phyloP scores from a whole-genome alignment of 768 basidiomycete species.

The Auricularia auricula-judae region DNA sequence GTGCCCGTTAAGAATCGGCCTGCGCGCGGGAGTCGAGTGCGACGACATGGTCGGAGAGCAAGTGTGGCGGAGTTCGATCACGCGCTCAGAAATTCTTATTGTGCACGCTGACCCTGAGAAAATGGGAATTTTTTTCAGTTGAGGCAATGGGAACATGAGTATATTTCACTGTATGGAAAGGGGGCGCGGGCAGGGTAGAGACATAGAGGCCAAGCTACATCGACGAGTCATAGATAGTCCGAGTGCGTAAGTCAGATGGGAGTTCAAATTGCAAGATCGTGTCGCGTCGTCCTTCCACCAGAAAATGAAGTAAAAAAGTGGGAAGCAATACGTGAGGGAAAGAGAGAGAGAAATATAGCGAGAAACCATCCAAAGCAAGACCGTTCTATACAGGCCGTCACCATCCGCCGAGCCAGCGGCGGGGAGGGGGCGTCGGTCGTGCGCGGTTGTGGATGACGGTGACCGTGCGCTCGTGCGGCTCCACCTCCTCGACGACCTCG shows the following conservation, averaged over 20 bases:
- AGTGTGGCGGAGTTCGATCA: not conserved
- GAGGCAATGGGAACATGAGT: not conserved
- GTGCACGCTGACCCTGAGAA: not conserved
- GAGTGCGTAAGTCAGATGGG: not conserved
- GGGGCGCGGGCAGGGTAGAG: not conserved
- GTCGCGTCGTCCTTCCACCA: not conserved
- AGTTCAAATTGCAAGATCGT: not conserved
- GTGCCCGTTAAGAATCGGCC: not conserved
- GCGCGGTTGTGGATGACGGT: conserved; percentile 4
- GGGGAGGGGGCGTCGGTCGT: not conserved
- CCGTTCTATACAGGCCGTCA: not conserved
- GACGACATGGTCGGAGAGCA: not conserved
- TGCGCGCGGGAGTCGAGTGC: not conserved
- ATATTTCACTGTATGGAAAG: not conserved
- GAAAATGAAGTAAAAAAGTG: not conserved
- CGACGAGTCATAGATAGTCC: not conserved
- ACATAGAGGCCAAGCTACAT: not conserved
- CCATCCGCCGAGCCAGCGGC: not conserved
- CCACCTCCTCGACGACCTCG: conserved; percentile 31
- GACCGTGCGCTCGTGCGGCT: conserved; percentile 4
- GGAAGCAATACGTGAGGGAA: not conserved
- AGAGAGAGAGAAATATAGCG: not conserved
- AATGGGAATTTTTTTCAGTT: not conserved
- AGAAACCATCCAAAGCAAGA: not conserved
- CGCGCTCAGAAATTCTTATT: not conserved